phyloP scores from a whole-genome alignment of 2,329 filamentous ascomycete species.

The Pseudogymnoascus sp. region DNA sequence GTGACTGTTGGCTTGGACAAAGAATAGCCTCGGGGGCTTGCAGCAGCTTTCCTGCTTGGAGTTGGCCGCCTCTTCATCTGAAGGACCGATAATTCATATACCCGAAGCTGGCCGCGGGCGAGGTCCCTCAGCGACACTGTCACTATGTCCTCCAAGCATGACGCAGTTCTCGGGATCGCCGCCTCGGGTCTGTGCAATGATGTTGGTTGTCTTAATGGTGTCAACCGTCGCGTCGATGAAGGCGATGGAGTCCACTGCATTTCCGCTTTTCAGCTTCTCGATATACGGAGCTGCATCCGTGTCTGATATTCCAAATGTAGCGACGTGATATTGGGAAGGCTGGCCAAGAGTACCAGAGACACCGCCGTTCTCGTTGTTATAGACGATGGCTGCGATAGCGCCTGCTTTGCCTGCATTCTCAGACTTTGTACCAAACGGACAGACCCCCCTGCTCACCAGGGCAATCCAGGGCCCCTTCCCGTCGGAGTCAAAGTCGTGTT shows the following conservation, averaged over 20 bases:
- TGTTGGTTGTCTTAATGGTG: conserved; percentile 49
- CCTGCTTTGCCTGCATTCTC: conserved; percentile 60
- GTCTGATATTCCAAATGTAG: conserved; percentile 60
- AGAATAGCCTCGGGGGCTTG: background rate
- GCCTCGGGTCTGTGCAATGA: conserved; percentile 53
- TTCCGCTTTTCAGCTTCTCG: conserved; percentile 44
- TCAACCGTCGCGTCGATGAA: conserved; percentile 53
- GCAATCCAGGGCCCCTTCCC: conserved; percentile 56
- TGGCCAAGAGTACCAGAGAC: conserved; percentile 63
- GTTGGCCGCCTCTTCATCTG: background rate
- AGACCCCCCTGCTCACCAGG: conserved; percentile 62
- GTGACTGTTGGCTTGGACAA: background rate
- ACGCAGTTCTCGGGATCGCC: conserved; percentile 58
- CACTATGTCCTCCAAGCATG: conserved; percentile 58
- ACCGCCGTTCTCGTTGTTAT: conserved; percentile 56
- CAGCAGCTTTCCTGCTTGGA: background rate
- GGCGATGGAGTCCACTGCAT: conserved; percentile 46
- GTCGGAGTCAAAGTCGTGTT: conserved; percentile 53
- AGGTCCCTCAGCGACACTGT: conserved; percentile 56
- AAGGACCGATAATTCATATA: background rate
- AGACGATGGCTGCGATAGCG: conserved; percentile 64
- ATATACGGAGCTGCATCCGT: conserved; percentile 51
- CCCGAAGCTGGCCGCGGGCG: background rate
- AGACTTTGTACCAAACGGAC: conserved; percentile 66
- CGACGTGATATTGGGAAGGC: conserved; percentile 51